A percentile compares a stretch with the other conserved stretches of the same genome.
Evolutionary conservation across 148 eudicot species (phyloP).

Genomic region (Heliosperma pusillum): DNA sequence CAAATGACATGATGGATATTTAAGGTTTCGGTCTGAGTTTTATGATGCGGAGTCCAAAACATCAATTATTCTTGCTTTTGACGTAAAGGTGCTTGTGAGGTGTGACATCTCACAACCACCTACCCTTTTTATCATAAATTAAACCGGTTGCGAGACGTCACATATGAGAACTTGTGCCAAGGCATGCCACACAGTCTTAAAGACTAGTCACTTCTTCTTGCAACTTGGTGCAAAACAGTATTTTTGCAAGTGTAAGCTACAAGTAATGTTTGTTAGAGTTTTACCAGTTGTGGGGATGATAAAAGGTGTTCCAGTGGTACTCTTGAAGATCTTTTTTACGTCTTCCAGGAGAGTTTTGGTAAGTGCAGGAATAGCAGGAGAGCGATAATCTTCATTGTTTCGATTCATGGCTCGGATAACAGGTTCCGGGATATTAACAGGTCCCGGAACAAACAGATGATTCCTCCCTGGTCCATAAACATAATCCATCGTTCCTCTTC

Average conservation of each 20-base stretch:
- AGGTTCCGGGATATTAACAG: slow-evolving; percentile 92
- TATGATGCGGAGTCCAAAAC: too few relatives aligned
- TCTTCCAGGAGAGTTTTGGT: slow-evolving; percentile 77
- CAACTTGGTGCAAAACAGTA: too few relatives aligned
- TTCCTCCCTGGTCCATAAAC: slow-evolving; percentile 81
- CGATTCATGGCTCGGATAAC: slow-evolving; percentile 95
- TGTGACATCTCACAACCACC: too few relatives aligned
- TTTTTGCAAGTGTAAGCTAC: neutral
- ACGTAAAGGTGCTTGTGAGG: too few relatives aligned
- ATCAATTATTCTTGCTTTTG: too few relatives aligned
- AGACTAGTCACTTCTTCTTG: too few relatives aligned
- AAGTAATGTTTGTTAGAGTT: neutral
- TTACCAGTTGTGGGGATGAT: slow-evolving; percentile 92
- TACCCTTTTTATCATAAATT: too few relatives aligned
- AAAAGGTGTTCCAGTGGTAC: slow-evolving; percentile 82
- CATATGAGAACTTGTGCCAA: too few relatives aligned
- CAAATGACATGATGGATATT: too few relatives aligned
- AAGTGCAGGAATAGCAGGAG: slow-evolving; percentile 90
- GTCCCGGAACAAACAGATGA: slow-evolving; percentile 97
- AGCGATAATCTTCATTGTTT: slow-evolving; percentile 95
- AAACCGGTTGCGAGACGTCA: too few relatives aligned
- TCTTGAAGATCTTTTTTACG: slow-evolving; percentile 97
- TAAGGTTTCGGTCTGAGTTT: too few relatives aligned
- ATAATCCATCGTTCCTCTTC: slow-evolving; percentile 62
- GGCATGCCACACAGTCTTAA: too few relatives aligned